Evolutionary conservation across 106 monocot species (phyloP), one percentile per base, ranked within the genome.

Genomic region (Allium cepa): DNA sequence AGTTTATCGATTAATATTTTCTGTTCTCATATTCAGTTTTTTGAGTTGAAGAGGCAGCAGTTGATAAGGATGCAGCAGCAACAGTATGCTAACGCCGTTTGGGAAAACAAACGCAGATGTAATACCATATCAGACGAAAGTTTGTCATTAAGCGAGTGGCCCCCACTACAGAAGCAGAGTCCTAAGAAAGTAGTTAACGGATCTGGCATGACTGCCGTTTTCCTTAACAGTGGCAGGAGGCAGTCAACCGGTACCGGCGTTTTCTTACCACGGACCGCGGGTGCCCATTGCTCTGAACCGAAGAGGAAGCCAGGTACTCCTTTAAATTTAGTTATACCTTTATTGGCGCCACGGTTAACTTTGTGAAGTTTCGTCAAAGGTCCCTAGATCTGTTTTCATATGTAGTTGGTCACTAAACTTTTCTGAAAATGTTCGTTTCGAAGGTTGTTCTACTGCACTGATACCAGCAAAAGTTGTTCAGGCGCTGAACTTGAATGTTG

Each of bases 161-260:
- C 84, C 0, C 65, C 79, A 8, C 74, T 75, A 9, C 66, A 64
- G 56, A 66, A 69, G 57, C 59, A 63, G 74, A 59, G 36, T 46
- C 50, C 47, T 8, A 17, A 50, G 26, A 60, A 59, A 26, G 57
- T 67, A 2, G 22, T 18, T 13, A 10, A 71, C 7, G 75, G 70
- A 12, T 62, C 86, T 22, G 79, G 84, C 2, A 87, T 87, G 87
- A 64, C 83, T 11, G 79, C 87, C 13, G 69, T 91, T 9, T 84
- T 91, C 59, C 79, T 91, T 51, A 68, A 69, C 57, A 59, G 68
- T 17, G 78, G 69, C 13, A 74, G 79, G 6, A 46, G 74, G 46
- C 79, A 80, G 72, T 82, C 84, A 1, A 72, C 73, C 10, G 92
- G 92, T n/a, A 91, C 91, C 26, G 91, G 91, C 15, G 91, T 91